Evolutionary conservation across 257 asterid genomes (phyloP).

Genomic region (Anisodus tanguticus): DNA sequence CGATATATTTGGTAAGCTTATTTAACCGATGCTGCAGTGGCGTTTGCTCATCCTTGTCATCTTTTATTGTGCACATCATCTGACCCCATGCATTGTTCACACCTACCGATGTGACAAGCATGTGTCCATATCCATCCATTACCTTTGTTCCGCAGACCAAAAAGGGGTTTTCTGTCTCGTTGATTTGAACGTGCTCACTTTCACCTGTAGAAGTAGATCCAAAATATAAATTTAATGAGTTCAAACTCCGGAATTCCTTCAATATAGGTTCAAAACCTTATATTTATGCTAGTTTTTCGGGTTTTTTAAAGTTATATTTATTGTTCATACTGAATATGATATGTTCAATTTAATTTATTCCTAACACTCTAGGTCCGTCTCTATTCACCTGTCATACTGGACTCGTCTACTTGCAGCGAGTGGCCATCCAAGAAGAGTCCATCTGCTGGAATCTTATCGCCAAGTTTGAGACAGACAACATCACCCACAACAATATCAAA

Average conservation of each 20-base stretch:
- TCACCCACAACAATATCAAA: conserved; percentile 45
- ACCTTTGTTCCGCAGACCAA: conserved; percentile 46
- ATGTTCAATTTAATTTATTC: not conserved
- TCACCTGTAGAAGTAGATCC: conserved; percentile 30
- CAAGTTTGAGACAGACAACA: conserved; percentile 46
- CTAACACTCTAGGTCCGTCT: not conserved
- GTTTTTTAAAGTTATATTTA: not conserved
- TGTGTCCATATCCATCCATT: conserved; percentile 39
- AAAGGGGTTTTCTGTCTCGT: conserved; percentile 31
- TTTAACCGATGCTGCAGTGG: conserved; percentile 27
- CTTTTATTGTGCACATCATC: conserved; percentile 42
- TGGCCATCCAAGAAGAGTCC: conserved; percentile 50
- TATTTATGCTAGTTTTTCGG: not conserved
- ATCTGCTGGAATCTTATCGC: conserved; percentile 56
- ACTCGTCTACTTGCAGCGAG: conserved; percentile 49
- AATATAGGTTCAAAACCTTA: not conserved
- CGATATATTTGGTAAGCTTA: conserved; percentile 28
- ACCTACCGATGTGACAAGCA: conserved; percentile 44
- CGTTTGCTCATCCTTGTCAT: conserved; percentile 26
- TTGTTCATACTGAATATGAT: not conserved
- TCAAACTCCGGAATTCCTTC: not conserved
- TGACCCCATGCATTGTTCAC: conserved; percentile 45
- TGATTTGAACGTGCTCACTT: conserved; percentile 40
- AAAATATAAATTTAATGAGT: not conserved
- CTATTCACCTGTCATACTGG: conserved; percentile 44